These are phyloP conservation scores for Pythium pyrilobum DNA, from an alignment of 352 stramenopile species.

Conservation along the genomic window DNA sequence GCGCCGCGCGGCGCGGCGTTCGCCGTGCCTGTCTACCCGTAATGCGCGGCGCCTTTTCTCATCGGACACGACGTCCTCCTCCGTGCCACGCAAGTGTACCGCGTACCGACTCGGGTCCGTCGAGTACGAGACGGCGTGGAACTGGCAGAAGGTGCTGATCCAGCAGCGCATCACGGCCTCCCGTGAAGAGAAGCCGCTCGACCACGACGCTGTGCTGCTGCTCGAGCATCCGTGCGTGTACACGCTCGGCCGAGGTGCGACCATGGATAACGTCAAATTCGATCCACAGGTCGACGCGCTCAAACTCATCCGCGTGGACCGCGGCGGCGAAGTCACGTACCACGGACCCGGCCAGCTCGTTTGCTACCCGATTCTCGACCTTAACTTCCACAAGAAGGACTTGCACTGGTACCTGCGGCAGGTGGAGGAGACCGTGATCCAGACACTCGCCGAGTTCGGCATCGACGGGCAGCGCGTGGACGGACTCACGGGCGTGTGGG, in stretches of 20 bases:
- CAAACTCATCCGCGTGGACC: conserved; percentile 95
- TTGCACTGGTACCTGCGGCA: conserved; percentile 96
- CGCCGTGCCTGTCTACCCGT: too few species aligned
- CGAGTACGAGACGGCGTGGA: conserved; percentile 82
- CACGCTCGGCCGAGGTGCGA: conserved; percentile 92
- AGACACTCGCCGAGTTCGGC: conserved; percentile 82
- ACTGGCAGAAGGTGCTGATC: conserved; percentile 87
- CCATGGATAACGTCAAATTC: conserved; percentile 48
- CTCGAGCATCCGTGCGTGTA: conserved; percentile 96
- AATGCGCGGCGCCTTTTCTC: too few species aligned
- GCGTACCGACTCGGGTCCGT: conserved; percentile 66
- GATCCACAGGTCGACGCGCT: conserved; percentile 45
- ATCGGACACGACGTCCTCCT: neutral
- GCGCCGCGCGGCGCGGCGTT: neutral
- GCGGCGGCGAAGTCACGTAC: conserved; percentile 98
- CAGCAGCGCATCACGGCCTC: conserved; percentile 60
- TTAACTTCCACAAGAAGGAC: conserved; percentile 93
- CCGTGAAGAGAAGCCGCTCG: conserved; percentile 36
- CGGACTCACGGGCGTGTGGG: conserved; percentile 95
- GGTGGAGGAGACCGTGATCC: conserved; percentile 96
- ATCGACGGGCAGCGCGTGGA: conserved; percentile 89
- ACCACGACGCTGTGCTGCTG: conserved; percentile 88
- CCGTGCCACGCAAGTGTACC: conserved; percentile 40
- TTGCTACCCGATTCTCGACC: conserved; percentile 96
- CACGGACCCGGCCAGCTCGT: conserved; percentile 98